These are phyloP conservation scores for Phytophthora citricola DNA, from an alignment of 352 stramenopile species.

Conservation along the genomic window DNA sequence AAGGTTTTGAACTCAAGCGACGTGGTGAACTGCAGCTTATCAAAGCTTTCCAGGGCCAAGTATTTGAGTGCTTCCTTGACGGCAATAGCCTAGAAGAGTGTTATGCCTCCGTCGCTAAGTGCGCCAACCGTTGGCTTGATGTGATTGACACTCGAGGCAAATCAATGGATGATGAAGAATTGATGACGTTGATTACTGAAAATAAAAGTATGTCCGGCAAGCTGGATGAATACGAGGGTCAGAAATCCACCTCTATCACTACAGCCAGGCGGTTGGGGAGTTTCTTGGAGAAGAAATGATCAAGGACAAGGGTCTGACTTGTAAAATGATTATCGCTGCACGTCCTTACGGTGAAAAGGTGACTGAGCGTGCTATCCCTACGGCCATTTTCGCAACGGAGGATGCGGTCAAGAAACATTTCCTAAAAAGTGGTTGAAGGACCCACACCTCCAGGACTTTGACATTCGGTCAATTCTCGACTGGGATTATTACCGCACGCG, in stretches of 20 bases:
- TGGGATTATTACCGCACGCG: constrained; percentile 98
- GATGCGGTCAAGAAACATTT: constrained; percentile 96
- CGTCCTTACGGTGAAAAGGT: constrained; percentile 94
- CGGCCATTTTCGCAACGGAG: constrained; percentile 97
- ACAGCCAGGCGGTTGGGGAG: constrained; percentile 97
- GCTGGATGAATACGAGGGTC: constrained; percentile 96
- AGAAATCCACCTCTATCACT: constrained; percentile 98
- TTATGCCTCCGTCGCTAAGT: constrained; percentile 96
- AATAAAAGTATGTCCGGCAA: constrained; percentile 98
- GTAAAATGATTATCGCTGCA: constrained; percentile 98
- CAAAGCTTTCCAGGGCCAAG: constrained; percentile 98
- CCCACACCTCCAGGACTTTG: constrained; percentile 92
- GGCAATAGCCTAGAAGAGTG: constrained; percentile 94
- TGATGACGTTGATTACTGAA: constrained; percentile 98
- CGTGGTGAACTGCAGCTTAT: constrained; percentile 99
- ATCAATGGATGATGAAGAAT: constrained; percentile 96
- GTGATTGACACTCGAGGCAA: constrained; percentile 96
- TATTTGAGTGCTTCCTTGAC: constrained; percentile 98
- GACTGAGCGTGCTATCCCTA: constrained; percentile 98
- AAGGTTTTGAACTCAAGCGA: constrained; percentile 99
- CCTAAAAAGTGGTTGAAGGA: constrained; percentile 98
- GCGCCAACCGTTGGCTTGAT: constrained; percentile 99
- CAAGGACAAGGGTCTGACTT: constrained; percentile 98
- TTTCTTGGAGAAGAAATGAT: constrained; percentile 98
- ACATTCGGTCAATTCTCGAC: constrained; percentile 96